phyloP scores from a whole-genome alignment of 768 basidiomycete genomes.

The Harrya chromipes region DNA sequence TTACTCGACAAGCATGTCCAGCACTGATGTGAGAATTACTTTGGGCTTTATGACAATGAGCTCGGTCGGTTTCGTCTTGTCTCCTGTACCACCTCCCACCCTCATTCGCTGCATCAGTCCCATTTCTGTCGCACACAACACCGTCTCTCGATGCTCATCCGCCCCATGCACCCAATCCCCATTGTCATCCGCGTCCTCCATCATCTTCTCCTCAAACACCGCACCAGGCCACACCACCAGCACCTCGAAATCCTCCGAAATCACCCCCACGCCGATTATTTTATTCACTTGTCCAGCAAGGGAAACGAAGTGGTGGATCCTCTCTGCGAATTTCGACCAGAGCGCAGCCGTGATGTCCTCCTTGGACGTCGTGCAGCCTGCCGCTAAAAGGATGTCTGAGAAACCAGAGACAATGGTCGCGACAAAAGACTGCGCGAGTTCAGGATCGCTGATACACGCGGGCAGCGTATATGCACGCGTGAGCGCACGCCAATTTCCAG shows the following conservation, averaged over 20 bases:
- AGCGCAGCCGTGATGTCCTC: conserved; percentile 37
- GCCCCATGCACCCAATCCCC: conserved; percentile 4
- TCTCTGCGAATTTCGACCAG: conserved; percentile 38
- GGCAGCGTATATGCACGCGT: conserved; percentile 24
- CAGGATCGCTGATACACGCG: conserved; percentile 11
- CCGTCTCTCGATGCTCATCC: conserved; percentile 2
- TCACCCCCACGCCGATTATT: conserved; percentile 18
- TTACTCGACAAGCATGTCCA: too few species aligned
- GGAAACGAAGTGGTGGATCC: conserved; percentile 40
- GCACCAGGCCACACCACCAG: conserved; percentile 9
- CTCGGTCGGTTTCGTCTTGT: conserved; percentile 17
- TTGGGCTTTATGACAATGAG: conserved; percentile 9
- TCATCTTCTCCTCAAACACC: conserved; percentile 11
- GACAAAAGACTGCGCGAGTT: conserved; percentile 9
- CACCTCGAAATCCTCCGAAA: conserved; percentile 29
- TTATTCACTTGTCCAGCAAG: conserved; percentile 45
- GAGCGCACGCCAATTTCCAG: conserved; percentile 42
- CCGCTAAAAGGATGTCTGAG: conserved; percentile 25
- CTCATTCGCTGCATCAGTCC: conserved; percentile 27
- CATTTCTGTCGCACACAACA: conserved; percentile 35
- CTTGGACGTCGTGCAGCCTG: conserved; percentile 19
- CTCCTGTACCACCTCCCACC: conserved; percentile 4
- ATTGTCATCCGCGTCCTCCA: conserved; percentile 26
- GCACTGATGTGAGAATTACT: too few species aligned
- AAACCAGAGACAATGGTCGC: conserved; percentile 17